Percentiles rank a stretch among this genome's conserved stretches.
Conservation (phyloP, 2,329 filamentous ascomycete species). For the Clonostachys rosea region DNA sequence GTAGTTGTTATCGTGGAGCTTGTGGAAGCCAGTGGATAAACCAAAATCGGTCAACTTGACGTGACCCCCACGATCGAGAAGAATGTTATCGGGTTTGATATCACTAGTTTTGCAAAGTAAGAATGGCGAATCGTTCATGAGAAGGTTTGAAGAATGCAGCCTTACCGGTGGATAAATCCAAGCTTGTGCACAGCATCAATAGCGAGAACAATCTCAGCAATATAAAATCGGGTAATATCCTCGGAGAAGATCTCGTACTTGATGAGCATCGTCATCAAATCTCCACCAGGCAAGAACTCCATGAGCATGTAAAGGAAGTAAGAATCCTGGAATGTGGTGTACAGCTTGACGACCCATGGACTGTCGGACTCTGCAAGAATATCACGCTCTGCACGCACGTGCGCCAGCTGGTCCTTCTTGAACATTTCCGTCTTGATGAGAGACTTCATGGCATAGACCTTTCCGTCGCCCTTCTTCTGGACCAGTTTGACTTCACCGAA, state of each 20-base stretch:
- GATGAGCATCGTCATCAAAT: constrained; percentile 99
- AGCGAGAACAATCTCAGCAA: constrained; percentile 96
- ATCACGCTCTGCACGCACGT: constrained; percentile 95
- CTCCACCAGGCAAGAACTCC: constrained; percentile 97
- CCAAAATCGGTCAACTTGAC: constrained; percentile 99
- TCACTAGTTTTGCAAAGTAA: constrained; percentile 53
- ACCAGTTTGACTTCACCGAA: constrained; percentile 98
- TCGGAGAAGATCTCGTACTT: constrained; percentile 99
- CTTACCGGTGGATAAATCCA: constrained; percentile 95
- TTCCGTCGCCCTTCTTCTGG: constrained; percentile 91
- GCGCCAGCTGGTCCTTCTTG: constrained; percentile 96
- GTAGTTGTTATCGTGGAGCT: constrained; percentile 96
- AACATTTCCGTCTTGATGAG: constrained; percentile 99
- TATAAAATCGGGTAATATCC: constrained; percentile 98
- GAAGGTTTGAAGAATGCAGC: constrained; percentile 1
- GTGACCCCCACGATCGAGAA: constrained; percentile 90
- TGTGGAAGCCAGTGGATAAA: constrained; percentile 95
- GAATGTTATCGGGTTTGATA: constrained; percentile 98
- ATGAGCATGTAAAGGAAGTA: constrained; percentile 99
- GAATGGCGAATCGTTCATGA: neutral
- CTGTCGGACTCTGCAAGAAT: constrained; percentile 99
- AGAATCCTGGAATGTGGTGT: constrained; percentile 94
- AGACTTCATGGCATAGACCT: constrained; percentile 98
- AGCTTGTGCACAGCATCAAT: constrained; percentile 98
- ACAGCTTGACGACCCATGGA: constrained; percentile 97